Conservation (phyloP, 148 eudicot species). For the Rhododendron griersonianum region DNA sequence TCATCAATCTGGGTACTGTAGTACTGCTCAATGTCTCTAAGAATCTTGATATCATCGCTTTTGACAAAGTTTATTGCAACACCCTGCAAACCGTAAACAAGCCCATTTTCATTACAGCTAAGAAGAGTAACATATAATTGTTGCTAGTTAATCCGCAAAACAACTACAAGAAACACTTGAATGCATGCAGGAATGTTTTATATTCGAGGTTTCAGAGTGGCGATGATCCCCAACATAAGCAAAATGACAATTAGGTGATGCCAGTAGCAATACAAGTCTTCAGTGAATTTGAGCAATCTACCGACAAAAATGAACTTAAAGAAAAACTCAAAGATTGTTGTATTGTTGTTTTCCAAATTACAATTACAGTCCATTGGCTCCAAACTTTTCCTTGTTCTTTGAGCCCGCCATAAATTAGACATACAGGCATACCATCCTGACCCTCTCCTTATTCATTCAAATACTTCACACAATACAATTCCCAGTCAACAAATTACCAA, state of each 20-base stretch:
- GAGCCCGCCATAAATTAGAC: not conserved
- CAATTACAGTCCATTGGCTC: not conserved
- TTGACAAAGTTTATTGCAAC: conserved; percentile 92
- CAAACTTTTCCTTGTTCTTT: not conserved
- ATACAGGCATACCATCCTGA: not conserved
- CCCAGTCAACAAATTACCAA: not conserved
- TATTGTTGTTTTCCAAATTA: not conserved
- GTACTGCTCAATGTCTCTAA: conserved; percentile 88
- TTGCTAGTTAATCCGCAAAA: not conserved
- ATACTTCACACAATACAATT: not conserved
- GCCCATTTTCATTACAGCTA: not conserved
- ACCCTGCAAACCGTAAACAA: conserved; percentile 54
- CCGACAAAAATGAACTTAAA: not conserved
- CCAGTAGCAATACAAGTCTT: not conserved
- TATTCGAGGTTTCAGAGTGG: not conserved
- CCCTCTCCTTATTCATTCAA: not conserved
- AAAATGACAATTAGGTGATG: not conserved
- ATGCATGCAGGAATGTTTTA: not conserved
- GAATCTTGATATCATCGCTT: conserved; percentile 71
- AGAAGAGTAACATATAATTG: not conserved
- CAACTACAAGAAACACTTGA: not conserved
- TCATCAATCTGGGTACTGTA: conserved; percentile 93
- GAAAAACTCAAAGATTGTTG: not conserved
- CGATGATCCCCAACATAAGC: not conserved
- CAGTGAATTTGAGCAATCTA: not conserved